Evolutionary conservation across 2,329 filamentous ascomycete genomes (phyloP).

Genomic region (Hypoxylon sp.): DNA sequence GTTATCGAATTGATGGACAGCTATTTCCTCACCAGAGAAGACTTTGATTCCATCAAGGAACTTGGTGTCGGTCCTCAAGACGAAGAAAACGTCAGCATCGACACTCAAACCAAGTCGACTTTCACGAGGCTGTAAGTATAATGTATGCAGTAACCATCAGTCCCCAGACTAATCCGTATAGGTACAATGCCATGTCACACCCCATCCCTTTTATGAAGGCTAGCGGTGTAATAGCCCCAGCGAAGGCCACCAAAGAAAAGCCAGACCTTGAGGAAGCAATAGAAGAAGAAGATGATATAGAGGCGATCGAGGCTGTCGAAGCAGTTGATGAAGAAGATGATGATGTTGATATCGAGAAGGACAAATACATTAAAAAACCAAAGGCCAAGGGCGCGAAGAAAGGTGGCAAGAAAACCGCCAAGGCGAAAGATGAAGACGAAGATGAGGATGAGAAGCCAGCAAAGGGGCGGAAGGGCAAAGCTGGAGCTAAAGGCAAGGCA

Average conservation of each 20-base stretch:
- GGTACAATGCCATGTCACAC: slow-evolving; percentile 88
- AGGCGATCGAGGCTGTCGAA: slow-evolving; percentile 69
- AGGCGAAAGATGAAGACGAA: slow-evolving; percentile 62
- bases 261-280: slow-evolving; percentile 97
- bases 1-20: slow-evolving; percentile 97
- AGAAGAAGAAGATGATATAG: slow-evolving; percentile 88
- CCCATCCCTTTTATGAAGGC: slow-evolving; percentile 98
- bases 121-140: slow-evolving; percentile 87
- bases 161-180: slow-evolving; percentile 55
- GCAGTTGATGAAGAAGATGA: slow-evolving; percentile 78
- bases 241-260: slow-evolving; percentile 79
- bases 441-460: slow-evolving; percentile 64
- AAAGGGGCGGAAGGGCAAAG: slow-evolving; percentile 58
- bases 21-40: slow-evolving; percentile 94
- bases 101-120: slow-evolving; percentile 86
- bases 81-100: slow-evolving; percentile 81
- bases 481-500: slow-evolving; percentile 50
- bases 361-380: slow-evolving; percentile 95
- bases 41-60: slow-evolving; percentile 93
- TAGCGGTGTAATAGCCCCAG: slow-evolving; percentile 79
- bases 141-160: slow-evolving; percentile 3
- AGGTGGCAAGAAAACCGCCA: slow-evolving; percentile 58
- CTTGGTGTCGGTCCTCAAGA: slow-evolving; percentile 89
- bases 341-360: slow-evolving; percentile 84
- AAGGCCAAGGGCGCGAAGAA: slow-evolving; percentile 78